phyloP scores from a whole-genome alignment of 345 rosid species.

The Pugionium cornutum region DNA sequence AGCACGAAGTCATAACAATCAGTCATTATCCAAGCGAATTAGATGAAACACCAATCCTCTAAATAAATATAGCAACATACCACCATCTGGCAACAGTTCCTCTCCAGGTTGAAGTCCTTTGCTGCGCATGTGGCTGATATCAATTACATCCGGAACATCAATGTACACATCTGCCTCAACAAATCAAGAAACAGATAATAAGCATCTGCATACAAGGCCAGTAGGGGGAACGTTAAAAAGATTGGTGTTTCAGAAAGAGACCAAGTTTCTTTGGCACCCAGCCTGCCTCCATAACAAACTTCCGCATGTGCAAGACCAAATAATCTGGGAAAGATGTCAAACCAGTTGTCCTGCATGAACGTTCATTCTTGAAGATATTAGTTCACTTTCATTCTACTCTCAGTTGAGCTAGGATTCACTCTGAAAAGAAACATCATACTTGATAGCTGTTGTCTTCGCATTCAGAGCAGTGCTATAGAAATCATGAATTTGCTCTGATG shows the following conservation, averaged over 20 bases:
- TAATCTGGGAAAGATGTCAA: conserved; percentile 96
- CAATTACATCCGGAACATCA: conserved; percentile 92
- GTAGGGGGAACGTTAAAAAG: conserved; percentile 12
- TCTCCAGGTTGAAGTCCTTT: conserved; percentile 94
- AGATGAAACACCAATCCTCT: conserved; percentile 17
- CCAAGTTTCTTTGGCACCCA: conserved; percentile 99
- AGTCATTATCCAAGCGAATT: conserved; percentile 8
- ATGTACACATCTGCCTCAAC: conserved; percentile 75
- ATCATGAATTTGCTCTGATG: conserved; percentile 77
- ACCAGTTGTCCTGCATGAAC: conserved; percentile 76
- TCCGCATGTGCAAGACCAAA: conserved; percentile 95
- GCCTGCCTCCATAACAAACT: conserved; percentile 93
- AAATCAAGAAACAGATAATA: conserved; percentile 14
- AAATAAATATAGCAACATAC: conserved; percentile 37
- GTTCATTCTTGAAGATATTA: conserved; percentile 17
- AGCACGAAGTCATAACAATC: not conserved
- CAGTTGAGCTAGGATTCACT: not conserved
- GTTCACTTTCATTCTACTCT: conserved; percentile 9
- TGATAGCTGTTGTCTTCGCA: conserved; percentile 81
- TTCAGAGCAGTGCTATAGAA: conserved; percentile 91
- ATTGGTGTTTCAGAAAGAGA: conserved; percentile 36
- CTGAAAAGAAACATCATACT: conserved; percentile 52
- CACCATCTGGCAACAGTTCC: conserved; percentile 82
- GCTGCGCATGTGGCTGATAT: conserved; percentile 93
- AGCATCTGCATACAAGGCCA: conserved; percentile 29